Base-by-base conservation (phyloP, 2,329 filamentous ascomycete genomes). In the Claviceps sp. region DNA sequence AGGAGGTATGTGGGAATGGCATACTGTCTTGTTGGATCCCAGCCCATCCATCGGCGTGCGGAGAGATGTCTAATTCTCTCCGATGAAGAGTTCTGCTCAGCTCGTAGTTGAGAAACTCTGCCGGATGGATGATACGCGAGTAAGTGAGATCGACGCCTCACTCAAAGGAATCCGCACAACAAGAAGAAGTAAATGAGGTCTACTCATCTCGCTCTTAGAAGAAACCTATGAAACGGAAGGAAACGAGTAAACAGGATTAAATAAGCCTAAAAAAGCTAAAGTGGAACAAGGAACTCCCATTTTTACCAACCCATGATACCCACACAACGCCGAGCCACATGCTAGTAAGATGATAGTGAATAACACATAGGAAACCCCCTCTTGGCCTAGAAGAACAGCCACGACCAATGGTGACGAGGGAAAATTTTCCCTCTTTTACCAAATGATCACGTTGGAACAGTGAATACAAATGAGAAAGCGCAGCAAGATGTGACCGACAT, bases 271-370 rank as follows among this genome's bases (percentile, higher is more conserved):
- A 34, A 36, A 22, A 46, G 11, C 18, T 18, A 20, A 46, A 24
- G 30, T 41, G 13, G 13, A 18, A 36, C 11, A n/a, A 42, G 4
- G 13, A 37, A 18, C 30, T 34, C 30, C 30, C 30, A 4, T 34
- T 34, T 34, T 34, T 34, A 34, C 30, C 30, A 34, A 11, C 8
- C 47, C 14, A 46, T 54, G 50, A 54, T 61, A 55, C 58, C 58
- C 62, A 57, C 59, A 22, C 38, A 67, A 70, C 67, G 68, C 68
- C 68, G 59, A 59, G 61, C 62, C 65, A 58, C 61, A 70, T 70
- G 69, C 69, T 69, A 63, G 45, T 47, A 38, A 14, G 13, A 48
- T 18, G 61, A 47, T 37, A 18, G 18, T 18, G n/a, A 46, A 46
- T 34, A 11, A 34, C 30, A 46, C 26, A 9, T 36, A 14, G 13